Evolutionary conservation across 2,329 filamentous ascomycete genomes (phyloP).

Genomic region (Ambrosiella beaveri): DNA sequence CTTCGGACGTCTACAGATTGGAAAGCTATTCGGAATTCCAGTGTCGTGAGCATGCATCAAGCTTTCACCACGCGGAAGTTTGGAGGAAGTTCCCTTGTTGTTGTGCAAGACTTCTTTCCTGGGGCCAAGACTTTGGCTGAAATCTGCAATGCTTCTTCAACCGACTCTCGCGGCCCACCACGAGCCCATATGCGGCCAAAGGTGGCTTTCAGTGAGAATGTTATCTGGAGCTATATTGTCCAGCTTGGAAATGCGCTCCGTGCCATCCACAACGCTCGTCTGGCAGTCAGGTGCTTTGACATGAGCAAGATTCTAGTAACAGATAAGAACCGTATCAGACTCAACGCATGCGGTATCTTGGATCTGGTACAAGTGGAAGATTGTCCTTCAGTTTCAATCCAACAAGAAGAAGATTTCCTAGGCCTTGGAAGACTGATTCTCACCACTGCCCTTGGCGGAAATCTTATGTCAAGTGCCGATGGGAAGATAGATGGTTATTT

Average conservation of each 20-base stretch:
- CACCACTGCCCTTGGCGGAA: constrained; percentile 31
- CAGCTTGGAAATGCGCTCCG: constrained; percentile 81
- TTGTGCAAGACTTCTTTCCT: constrained; percentile 87
- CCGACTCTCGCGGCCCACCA: constrained; percentile 13
- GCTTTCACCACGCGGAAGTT: constrained; percentile 88
- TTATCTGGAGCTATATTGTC: constrained; percentile 81
- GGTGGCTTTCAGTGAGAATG: constrained; percentile 45
- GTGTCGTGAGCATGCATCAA: constrained; percentile 73
- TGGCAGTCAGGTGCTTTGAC: constrained; percentile 76
- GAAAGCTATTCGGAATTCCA: constrained; percentile 69
- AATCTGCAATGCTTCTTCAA: constrained; percentile 42
- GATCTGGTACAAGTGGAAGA: constrained; percentile 76
- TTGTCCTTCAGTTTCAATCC: constrained; percentile 48
- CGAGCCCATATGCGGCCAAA: constrained; percentile 21
- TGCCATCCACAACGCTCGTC: constrained; percentile 60
- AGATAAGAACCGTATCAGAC: constrained; percentile 71
- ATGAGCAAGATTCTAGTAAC: constrained; percentile 80
- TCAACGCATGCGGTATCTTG: constrained; percentile 75
- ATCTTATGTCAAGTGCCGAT: neutral
- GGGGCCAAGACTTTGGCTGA: constrained; percentile 79
- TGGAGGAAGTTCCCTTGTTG: constrained; percentile 75
- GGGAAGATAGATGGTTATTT: constrained; percentile 26
- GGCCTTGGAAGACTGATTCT: constrained; percentile 74
- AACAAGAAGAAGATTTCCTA: constrained; percentile 75
- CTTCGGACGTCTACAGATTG: constrained; percentile 76